These are phyloP conservation scores for Endocalyx cinctus DNA, from an alignment of 2,329 filamentous ascomycete genomes.

Conservation along the genomic window DNA sequence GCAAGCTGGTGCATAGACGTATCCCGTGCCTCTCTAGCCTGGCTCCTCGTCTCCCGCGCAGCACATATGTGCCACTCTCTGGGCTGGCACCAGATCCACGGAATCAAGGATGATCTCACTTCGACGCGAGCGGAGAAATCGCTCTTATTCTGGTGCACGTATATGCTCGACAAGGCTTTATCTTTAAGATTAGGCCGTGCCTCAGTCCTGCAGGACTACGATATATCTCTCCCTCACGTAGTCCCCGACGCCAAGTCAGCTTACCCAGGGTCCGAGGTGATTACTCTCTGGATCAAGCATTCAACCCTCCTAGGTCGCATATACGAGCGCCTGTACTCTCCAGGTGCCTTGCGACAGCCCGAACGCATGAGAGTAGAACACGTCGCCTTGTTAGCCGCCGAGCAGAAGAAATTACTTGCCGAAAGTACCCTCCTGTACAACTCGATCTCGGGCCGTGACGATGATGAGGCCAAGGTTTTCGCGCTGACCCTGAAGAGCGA, in stretches of 20 bases:
- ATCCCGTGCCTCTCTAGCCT: slow-evolving; percentile 25
- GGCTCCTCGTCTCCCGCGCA: slow-evolving; percentile 24
- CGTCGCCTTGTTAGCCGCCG: slow-evolving; percentile 26
- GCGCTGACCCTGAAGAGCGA: slow-evolving; percentile 33
- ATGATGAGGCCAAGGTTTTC: slow-evolving; percentile 25
- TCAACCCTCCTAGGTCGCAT: slow-evolving; percentile 52
- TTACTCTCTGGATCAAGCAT: slow-evolving; percentile 44
- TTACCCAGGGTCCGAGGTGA: slow-evolving; percentile 31
- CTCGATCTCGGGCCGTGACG: not conserved
- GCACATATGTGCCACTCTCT: slow-evolving; percentile 29
- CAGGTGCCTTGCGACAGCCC: slow-evolving; percentile 32
- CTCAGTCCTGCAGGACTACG: slow-evolving; percentile 52
- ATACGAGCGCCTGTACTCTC: slow-evolving; percentile 50
- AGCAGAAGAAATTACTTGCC: slow-evolving; percentile 26
- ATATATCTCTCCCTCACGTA: slow-evolving; percentile 40
- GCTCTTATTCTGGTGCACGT: slow-evolving; percentile 53
- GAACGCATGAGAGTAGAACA: slow-evolving; percentile 28
- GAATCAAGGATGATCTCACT: slow-evolving; percentile 20
- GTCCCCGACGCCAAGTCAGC: slow-evolving; percentile 27
- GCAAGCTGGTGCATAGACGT: slow-evolving; percentile 24
- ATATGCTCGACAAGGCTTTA: slow-evolving; percentile 51
- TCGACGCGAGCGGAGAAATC: slow-evolving; percentile 28
- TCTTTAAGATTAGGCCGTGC: slow-evolving; percentile 50
- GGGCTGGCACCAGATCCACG: slow-evolving; percentile 25
- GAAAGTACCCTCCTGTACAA: slow-evolving; percentile 18